Conservation (phyloP, 73 alveolate genomes). For the Paramecium caudatum region DNA sequence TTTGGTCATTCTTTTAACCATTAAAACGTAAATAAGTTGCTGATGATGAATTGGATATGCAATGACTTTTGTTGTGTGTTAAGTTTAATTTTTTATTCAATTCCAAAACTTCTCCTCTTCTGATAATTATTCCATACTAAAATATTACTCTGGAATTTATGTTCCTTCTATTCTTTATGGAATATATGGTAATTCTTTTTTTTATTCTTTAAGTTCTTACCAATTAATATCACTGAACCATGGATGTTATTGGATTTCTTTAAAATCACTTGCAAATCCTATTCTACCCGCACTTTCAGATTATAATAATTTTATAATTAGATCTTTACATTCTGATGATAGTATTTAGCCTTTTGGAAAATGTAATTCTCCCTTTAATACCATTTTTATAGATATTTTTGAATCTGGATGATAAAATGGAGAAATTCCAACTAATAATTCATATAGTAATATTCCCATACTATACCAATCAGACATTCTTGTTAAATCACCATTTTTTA, state of each 20-base stretch:
- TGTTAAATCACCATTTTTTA: slow-evolving; percentile 26
- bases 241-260: slow-evolving; percentile 64
- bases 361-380: slow-evolving; percentile 27
- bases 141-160: not conserved
- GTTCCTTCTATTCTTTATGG: not conserved
- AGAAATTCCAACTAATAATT: slow-evolving; percentile 69
- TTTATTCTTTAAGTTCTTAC: slow-evolving; percentile 38
- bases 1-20: slow-evolving; percentile 82
- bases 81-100: slow-evolving; percentile 1
- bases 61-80: slow-evolving; percentile 14
- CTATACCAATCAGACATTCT: slow-evolving; percentile 78
- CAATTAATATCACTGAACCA: slow-evolving; percentile 66
- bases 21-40: slow-evolving; percentile 41
- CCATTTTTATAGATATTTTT: slow-evolving; percentile 32
- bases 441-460: slow-evolving; percentile 68
- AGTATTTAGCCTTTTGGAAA: slow-evolving; percentile 43
- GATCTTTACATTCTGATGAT: slow-evolving; percentile 36
- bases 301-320: slow-evolving; percentile 36
- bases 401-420: slow-evolving; percentile 59
- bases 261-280: slow-evolving; percentile 62
- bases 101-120: slow-evolving; percentile 52
- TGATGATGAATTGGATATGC: slow-evolving; percentile 67
- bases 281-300: slow-evolving; percentile 4
- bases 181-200: not conserved
- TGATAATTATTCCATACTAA: not conserved